Evolutionary conservation across 2,329 filamentous ascomycete species (phyloP).

Genomic region (Pyricularia sp.): DNA sequence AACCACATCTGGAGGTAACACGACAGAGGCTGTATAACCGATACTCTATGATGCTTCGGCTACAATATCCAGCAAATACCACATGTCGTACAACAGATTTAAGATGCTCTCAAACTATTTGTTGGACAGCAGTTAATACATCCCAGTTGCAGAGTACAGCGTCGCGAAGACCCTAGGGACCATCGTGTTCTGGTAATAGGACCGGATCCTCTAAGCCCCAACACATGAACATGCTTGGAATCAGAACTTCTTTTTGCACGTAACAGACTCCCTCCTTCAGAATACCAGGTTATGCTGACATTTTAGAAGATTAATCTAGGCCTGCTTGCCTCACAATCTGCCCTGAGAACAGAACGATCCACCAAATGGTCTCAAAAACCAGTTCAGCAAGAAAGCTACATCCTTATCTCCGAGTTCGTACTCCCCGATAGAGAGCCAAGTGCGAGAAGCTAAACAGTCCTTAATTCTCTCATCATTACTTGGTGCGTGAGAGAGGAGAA

Average conservation of each 20-base stretch:
- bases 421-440: neutral
- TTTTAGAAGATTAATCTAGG: neutral
- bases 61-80: neutral
- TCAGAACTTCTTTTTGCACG: neutral
- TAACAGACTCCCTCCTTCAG: neutral
- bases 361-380: neutral
- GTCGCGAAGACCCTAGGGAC: neutral
- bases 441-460: neutral
- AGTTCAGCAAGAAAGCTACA: neutral
- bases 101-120: neutral
- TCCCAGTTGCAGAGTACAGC: neutral
- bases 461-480: neutral
- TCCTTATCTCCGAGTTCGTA: neutral
- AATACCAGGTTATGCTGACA: neutral
- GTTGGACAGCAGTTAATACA: neutral
- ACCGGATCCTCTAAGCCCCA: neutral
- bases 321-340: neutral
- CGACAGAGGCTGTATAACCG: neutral
- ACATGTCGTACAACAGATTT: neutral
- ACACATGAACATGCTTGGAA: neutral
- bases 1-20: neutral
- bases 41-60: neutral
- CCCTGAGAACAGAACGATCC: neutral
- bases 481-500: neutral
- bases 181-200: neutral